Conservation (phyloP, 257 asterid species). For the Eucommia ulmoides region DNA sequence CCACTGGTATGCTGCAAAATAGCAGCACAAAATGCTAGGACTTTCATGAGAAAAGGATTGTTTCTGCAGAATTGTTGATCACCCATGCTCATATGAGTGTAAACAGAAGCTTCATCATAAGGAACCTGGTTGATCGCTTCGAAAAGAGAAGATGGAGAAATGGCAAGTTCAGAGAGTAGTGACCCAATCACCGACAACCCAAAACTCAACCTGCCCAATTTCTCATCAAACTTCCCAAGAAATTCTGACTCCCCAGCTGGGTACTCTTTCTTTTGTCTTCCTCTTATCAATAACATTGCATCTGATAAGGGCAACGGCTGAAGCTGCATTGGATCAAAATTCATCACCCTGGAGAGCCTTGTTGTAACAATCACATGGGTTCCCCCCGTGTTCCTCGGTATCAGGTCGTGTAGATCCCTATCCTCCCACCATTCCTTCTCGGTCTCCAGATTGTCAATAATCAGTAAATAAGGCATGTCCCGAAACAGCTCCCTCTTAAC, state of each 20-base stretch:
- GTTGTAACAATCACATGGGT: constrained; percentile 79
- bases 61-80: constrained; percentile 47
- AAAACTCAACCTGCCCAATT: constrained; percentile 50
- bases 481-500: constrained; percentile 68
- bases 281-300: constrained; percentile 47
- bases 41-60: constrained; percentile 49
- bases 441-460: constrained; percentile 64
- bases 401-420: constrained; percentile 64
- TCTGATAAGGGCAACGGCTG: constrained; percentile 46
- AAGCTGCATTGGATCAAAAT: constrained; percentile 57
- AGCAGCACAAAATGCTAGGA: constrained; percentile 31
- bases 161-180: constrained; percentile 45
- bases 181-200: constrained; percentile 63
- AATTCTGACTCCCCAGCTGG: constrained; percentile 37
- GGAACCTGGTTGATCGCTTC: constrained; percentile 49
- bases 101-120: constrained; percentile 24
- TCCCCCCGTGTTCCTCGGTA: constrained; percentile 77
- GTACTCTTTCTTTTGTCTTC: constrained; percentile 55
- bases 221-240: constrained; percentile 51
- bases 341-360: constrained; percentile 49
- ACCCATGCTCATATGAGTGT: constrained; percentile 21
- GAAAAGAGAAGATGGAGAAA: constrained; percentile 51
- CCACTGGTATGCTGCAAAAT: constrained; percentile 35
- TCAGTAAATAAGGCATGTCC: constrained; percentile 76
- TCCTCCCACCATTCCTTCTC: constrained; percentile 98